Percentiles rank a stretch among this genome's conserved stretches.
phyloP scores from a whole-genome alignment of 768 basidiomycete species.

The Dacryopinax primogenitus region DNA sequence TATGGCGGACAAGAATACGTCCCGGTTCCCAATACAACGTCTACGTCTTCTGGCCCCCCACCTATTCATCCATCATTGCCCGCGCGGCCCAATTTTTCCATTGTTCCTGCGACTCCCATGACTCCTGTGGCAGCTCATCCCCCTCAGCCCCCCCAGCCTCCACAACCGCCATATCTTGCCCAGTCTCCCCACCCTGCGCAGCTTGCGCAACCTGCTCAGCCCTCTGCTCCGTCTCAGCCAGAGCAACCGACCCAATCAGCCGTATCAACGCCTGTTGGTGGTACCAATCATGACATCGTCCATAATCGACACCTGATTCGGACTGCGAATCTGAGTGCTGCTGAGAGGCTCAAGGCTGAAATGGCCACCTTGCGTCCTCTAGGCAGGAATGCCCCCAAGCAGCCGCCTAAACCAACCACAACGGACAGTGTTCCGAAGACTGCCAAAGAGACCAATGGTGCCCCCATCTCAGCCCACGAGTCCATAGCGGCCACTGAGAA shows the following conservation, averaged over 20 bases:
- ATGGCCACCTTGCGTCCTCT: constrained; percentile 33
- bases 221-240: constrained; percentile 15
- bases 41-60: constrained; percentile 15
- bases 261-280: constrained; percentile 37
- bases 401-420: constrained; percentile 8
- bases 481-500: neutral
- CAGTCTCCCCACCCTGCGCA: neutral
- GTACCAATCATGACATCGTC: constrained; percentile 82
- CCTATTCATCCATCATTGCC: constrained; percentile 47
- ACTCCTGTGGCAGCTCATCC: neutral
- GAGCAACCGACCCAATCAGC: constrained; percentile 13
- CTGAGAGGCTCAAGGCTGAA: constrained; percentile 86
- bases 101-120: constrained; percentile 29
- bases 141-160: neutral
- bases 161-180: neutral
- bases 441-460: constrained; percentile 12
- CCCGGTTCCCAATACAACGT: constrained; percentile 19
- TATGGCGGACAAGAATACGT: constrained; percentile 14
- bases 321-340: constrained; percentile 93
- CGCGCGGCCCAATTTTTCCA: constrained; percentile 49
- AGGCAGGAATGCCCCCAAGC: constrained; percentile 29
- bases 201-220: constrained; percentile 15
- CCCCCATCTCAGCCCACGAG: neutral
- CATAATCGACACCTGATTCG: constrained; percentile 81
- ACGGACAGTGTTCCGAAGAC: constrained; percentile 11